Conservation (phyloP, 2,329 filamentous ascomycete species). For the Phyllosticta citrichinensis region DNA sequence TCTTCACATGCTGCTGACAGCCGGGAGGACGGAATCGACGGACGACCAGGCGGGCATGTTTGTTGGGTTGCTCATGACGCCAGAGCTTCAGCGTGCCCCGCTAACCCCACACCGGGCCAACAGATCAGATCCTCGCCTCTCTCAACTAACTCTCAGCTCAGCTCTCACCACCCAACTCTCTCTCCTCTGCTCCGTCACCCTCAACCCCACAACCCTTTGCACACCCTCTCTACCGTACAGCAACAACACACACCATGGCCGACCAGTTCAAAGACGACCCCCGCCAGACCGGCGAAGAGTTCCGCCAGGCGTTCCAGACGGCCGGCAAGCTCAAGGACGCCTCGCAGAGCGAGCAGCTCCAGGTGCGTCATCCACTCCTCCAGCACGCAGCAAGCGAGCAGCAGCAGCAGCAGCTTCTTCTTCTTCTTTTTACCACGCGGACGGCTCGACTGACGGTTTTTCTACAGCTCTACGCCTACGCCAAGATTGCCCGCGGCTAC, state of each 20-base stretch:
- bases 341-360: not conserved
- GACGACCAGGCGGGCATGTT: not conserved
- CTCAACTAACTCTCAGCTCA: not conserved
- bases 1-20: not conserved
- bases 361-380: not conserved
- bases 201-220: not conserved
- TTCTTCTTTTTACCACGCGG: not conserved
- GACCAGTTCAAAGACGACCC: not conserved
- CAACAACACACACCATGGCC: not conserved
- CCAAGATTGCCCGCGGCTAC: slow-evolving; percentile 31
- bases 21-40: not conserved
- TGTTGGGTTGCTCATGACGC: not conserved
- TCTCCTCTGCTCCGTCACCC: not conserved
- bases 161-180: not conserved
- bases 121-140: not conserved
- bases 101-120: not conserved
- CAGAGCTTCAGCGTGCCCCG: not conserved
- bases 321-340: not conserved
- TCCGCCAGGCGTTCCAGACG: not conserved
- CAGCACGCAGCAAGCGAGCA: not conserved
- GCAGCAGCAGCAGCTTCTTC: not conserved
- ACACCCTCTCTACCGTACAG: not conserved
- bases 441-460: not conserved
- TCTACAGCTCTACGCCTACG: slow-evolving; percentile 43
- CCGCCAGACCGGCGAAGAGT: not conserved